Percentiles rank a stretch among this genome's conserved stretches.
These are phyloP conservation scores for Geotrichum siamense DNA, from an alignment of 1,139 yeast genomes.

Conservation along the genomic window DNA sequence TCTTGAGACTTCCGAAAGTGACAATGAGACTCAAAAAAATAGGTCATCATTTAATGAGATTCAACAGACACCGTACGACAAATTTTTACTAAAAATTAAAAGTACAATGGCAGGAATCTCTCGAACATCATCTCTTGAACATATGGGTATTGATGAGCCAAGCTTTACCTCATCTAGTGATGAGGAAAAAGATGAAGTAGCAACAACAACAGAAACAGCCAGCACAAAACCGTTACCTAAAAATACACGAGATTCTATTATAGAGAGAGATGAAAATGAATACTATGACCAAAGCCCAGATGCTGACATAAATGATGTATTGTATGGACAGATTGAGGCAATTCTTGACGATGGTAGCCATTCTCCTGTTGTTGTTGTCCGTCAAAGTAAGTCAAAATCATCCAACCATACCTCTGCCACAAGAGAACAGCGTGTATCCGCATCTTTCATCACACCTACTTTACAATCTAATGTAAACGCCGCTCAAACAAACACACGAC, in stretches of 20 bases:
- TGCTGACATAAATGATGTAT: background rate
- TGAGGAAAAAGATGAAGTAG: background rate
- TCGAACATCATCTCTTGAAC: conserved; percentile 3
- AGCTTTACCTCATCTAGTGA: background rate
- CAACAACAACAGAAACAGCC: too few relatives aligned
- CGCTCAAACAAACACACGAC: too few relatives aligned
- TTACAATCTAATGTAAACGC: background rate
- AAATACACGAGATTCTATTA: background rate
- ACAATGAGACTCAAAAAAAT: background rate
- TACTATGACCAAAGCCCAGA: background rate
- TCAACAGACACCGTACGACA: conserved; percentile 2
- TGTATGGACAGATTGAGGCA: conserved; percentile 4
- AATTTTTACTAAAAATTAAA: background rate
- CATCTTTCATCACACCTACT: too few relatives aligned
- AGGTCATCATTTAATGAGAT: background rate
- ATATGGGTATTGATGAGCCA: conserved; percentile 4
- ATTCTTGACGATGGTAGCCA: background rate
- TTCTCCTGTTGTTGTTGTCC: background rate
- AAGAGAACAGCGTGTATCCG: too few relatives aligned
- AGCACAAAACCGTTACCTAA: background rate
- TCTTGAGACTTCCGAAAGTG: too few relatives aligned
- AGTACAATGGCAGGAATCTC: background rate
- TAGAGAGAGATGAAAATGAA: background rate
- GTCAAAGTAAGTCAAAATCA: background rate
- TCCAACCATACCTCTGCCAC: background rate